Conservation (phyloP, 495 filamentous ascomycete genomes). For the Xylaria cubensis region DNA sequence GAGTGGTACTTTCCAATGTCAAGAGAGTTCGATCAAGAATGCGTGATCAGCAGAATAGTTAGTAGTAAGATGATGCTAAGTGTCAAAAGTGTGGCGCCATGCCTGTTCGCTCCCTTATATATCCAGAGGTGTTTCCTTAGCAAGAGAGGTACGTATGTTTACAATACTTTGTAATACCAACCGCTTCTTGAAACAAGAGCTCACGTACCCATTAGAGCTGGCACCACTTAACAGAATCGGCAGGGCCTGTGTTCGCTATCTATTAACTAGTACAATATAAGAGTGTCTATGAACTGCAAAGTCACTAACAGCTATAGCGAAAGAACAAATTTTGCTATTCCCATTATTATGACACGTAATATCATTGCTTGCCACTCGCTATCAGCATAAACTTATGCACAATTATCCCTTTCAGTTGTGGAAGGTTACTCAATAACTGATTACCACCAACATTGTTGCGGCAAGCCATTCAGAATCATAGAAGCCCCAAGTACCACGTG, state of each 20-base stretch:
- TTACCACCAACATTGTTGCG: not conserved
- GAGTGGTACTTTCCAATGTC: not conserved
- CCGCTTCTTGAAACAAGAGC: not conserved
- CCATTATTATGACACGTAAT: not conserved
- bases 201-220: not conserved
- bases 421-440: not conserved
- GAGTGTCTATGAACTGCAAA: not conserved
- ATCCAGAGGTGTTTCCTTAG: not conserved
- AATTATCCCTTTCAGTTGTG: not conserved
- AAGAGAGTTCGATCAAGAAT: not conserved
- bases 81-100: not conserved
- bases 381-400: not conserved
- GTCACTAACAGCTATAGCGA: not conserved
- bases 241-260: not conserved
- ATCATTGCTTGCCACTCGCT: not conserved
- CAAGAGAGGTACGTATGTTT: not conserved
- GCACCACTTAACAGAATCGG: not conserved
- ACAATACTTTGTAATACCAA: not conserved
- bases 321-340: not conserved
- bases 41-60: not conserved
- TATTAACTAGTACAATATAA: not conserved
- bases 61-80: not conserved
- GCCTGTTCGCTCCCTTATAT: not conserved
- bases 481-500: no score
- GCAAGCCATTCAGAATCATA: not conserved